Conservation (phyloP, 179 eudicot species). For the Silene coronaria region DNA sequence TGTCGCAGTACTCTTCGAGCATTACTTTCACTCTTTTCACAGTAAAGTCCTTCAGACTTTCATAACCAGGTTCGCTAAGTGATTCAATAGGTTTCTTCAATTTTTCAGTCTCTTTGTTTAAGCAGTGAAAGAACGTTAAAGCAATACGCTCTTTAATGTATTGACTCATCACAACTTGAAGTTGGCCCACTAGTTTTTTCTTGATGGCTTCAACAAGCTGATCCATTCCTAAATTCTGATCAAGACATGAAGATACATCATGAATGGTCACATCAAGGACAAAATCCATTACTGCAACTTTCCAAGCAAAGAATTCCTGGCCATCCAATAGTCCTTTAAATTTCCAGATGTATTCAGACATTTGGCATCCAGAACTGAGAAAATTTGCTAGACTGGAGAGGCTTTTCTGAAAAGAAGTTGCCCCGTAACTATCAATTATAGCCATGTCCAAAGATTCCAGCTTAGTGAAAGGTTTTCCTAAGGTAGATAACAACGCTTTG, state of each 20-base stretch:
- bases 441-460: constrained; percentile 67
- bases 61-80: constrained; percentile 38
- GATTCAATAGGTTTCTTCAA: constrained; percentile 43
- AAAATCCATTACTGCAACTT: constrained; percentile 63
- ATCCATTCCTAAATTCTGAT: constrained; percentile 78
- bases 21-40: constrained; percentile 59
- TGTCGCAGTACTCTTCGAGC: constrained; percentile 86
- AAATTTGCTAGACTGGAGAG: constrained; percentile 35
- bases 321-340: constrained; percentile 49
- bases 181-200: constrained; percentile 63
- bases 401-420: constrained; percentile 36
- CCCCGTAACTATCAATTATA: constrained; percentile 41
- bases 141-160: constrained; percentile 74
- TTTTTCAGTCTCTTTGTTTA: constrained; percentile 57
- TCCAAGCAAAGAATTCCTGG: constrained; percentile 85
- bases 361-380: constrained; percentile 62
- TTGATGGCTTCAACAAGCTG: constrained; percentile 71
- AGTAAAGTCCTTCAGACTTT: constrained; percentile 36
- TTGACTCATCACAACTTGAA: constrained; percentile 52
- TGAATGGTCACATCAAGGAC: constrained; percentile 77
- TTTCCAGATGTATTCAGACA: constrained; percentile 84
- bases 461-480: constrained; percentile 64
- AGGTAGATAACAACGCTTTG: constrained; percentile 52
- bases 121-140: constrained; percentile 49
- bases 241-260: constrained; percentile 60